Evolutionary conservation across 768 basidiomycete species (phyloP).

Genomic region (Collybia nuda): DNA sequence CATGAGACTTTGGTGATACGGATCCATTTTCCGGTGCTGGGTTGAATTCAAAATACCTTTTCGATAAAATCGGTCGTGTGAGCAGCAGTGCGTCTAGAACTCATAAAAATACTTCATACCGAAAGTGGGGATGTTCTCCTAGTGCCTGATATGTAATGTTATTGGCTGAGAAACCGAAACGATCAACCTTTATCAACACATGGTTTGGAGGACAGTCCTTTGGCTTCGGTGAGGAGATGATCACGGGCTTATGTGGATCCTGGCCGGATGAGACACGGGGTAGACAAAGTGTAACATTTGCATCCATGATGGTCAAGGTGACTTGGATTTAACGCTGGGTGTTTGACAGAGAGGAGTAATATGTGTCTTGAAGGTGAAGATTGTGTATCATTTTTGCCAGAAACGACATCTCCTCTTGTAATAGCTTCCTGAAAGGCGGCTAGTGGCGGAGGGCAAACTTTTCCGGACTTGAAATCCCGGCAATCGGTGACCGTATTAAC

Average conservation of each 20-base stretch:
- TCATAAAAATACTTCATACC: slow-evolving; percentile 24
- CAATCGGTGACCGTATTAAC: no score
- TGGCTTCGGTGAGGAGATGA: slow-evolving; percentile 20
- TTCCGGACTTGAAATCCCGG: no score
- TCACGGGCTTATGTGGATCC: slow-evolving; percentile 18
- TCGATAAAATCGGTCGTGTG: background rate
- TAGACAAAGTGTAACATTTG: slow-evolving; percentile 29
- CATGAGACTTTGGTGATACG: slow-evolving; percentile 51
- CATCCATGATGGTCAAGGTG: slow-evolving; percentile 8
- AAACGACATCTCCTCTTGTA: no score
- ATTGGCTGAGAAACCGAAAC: slow-evolving; percentile 72
- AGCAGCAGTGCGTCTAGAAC: background rate
- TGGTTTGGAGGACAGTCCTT: slow-evolving; percentile 37
- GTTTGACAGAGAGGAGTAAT: no score
- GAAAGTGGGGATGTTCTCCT: slow-evolving; percentile 49
- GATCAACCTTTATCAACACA: slow-evolving; percentile 57
- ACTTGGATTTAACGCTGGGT: background rate
- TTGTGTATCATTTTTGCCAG: no score
- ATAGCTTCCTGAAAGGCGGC: no score
- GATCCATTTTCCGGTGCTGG: slow-evolving; percentile 36
- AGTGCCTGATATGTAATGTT: slow-evolving; percentile 68
- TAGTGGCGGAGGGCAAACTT: no score
- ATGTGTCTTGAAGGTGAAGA: no score
- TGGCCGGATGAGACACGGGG: slow-evolving; percentile 26
- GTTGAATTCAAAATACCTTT: slow-evolving; percentile 72